Conservation (phyloP, 2,329 filamentous ascomycete species). For the Niveomyces coronatus region DNA sequence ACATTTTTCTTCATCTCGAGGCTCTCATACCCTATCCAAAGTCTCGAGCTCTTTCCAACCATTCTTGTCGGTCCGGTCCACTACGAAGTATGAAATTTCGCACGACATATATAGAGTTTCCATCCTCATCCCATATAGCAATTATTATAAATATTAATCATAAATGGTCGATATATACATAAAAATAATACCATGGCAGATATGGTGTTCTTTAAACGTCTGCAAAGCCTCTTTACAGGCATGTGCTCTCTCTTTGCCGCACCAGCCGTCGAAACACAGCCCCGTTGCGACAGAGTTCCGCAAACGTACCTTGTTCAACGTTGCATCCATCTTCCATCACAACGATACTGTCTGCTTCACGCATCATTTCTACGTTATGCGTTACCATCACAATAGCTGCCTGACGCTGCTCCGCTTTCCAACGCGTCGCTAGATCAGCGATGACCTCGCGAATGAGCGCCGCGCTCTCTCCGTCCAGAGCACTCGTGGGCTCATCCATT, state of each 20-base stretch:
- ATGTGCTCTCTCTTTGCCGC: slow-evolving; percentile 16
- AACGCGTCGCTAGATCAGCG: slow-evolving; percentile 33
- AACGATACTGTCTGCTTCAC: slow-evolving; percentile 60
- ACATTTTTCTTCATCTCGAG: no score
- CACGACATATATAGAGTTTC: no score
- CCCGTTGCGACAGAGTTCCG: slow-evolving; percentile 39
- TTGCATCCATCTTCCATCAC: slow-evolving; percentile 59
- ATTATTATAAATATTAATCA: no score
- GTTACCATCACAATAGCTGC: slow-evolving; percentile 74
- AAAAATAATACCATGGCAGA: no score
- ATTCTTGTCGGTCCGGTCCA: no score
- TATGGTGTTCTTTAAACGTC: no score
- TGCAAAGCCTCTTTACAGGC: background rate
- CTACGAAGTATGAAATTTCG: no score
- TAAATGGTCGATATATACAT: no score
- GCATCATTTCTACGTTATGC: slow-evolving; percentile 80
- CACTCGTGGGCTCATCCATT: slow-evolving; percentile 79
- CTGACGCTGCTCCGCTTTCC: slow-evolving; percentile 17
- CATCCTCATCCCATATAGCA: no score
- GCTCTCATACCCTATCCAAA: no score
- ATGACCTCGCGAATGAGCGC: slow-evolving; percentile 55
- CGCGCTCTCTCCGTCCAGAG: slow-evolving; percentile 62
- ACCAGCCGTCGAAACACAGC: slow-evolving; percentile 40
- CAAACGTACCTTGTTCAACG: slow-evolving; percentile 57
- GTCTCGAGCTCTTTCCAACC: no score